A percentile compares a stretch with the other conserved stretches of the same genome.
These are phyloP conservation scores for Penicillium sp. DNA, from an alignment of 2,329 filamentous ascomycete species.

Conservation along the genomic window DNA sequence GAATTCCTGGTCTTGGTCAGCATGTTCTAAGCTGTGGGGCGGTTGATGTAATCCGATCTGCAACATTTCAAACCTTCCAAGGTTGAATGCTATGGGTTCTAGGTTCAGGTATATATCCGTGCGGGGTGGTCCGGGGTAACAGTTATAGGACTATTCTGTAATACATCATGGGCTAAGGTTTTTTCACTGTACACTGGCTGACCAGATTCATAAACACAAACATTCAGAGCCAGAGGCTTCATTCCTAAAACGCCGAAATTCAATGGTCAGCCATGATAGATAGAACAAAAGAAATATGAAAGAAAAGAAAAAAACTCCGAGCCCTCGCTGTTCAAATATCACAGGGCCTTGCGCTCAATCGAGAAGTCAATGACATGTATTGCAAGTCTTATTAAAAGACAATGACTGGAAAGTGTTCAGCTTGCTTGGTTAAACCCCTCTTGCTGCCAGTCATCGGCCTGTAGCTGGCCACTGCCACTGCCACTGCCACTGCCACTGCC, in stretches of 20 bases:
- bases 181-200: constrained; percentile 9
- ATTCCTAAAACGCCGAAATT: constrained; percentile 10
- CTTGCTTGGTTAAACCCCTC: constrained; percentile 52
- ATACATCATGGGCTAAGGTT: not conserved
- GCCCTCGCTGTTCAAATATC: constrained; percentile 19
- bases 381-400: not conserved
- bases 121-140: not conserved
- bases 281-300: not conserved
- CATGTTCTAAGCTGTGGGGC: constrained; percentile 19
- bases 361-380: not conserved
- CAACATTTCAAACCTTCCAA: not conserved
- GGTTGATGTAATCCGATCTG: constrained; percentile 14
- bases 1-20: constrained; percentile 17
- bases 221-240: not conserved
- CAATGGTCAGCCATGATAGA: constrained; percentile 7
- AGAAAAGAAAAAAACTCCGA: constrained; percentile 15
- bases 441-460: constrained; percentile 63
- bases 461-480: constrained; percentile 30
- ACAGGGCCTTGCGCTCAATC: not conserved
- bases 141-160: not conserved
- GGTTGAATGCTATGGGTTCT: too few species aligned
- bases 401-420: not conserved
- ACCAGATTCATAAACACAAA: constrained; percentile 1
- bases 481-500: not conserved
- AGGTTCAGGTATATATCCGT: not conserved